Conservation (phyloP, 2,329 filamentous ascomycete species). For the Pseudopithomyces maydicus region DNA sequence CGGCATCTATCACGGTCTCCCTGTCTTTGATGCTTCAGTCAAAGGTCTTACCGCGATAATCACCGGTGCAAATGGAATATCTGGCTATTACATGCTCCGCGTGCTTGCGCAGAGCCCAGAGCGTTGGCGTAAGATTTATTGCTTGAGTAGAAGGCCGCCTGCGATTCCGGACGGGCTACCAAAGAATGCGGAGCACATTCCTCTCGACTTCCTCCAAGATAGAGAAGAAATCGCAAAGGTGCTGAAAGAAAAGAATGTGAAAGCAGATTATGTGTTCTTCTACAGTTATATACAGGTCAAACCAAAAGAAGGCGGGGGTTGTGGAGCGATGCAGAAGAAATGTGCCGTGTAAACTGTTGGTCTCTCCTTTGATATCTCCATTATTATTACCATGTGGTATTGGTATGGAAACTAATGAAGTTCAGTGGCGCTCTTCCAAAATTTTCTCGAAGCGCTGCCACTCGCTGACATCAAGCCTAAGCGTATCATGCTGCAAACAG, state of each 20-base stretch:
- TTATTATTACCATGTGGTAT: no score
- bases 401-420: no score
- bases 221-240: conserved; percentile 44
- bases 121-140: conserved; percentile 60
- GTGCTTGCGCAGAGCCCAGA: conserved; percentile 53
- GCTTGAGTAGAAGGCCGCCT: conserved; percentile 54
- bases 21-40: conserved; percentile 49
- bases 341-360: conserved; percentile 53
- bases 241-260: conserved; percentile 40
- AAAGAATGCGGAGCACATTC: conserved; percentile 50
- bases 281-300: conserved; percentile 60
- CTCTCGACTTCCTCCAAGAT: conserved; percentile 47
- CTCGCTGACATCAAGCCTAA: conserved; percentile 51
- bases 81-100: conserved; percentile 57
- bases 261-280: conserved; percentile 57
- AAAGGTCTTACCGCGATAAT: conserved; percentile 57
- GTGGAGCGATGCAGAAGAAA: conserved; percentile 58
- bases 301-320: conserved; percentile 52
- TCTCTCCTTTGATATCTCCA: not conserved
- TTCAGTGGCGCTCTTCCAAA: conserved; percentile 48
- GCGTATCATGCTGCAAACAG: conserved; percentile 57
- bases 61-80: conserved; percentile 61
- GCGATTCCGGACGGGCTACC: conserved; percentile 41
- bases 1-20: conserved; percentile 58
- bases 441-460: conserved; percentile 54